Evolutionary conservation across 2,329 filamentous ascomycete species (phyloP).

Genomic region (Plenodomus tracheiphilus): DNA sequence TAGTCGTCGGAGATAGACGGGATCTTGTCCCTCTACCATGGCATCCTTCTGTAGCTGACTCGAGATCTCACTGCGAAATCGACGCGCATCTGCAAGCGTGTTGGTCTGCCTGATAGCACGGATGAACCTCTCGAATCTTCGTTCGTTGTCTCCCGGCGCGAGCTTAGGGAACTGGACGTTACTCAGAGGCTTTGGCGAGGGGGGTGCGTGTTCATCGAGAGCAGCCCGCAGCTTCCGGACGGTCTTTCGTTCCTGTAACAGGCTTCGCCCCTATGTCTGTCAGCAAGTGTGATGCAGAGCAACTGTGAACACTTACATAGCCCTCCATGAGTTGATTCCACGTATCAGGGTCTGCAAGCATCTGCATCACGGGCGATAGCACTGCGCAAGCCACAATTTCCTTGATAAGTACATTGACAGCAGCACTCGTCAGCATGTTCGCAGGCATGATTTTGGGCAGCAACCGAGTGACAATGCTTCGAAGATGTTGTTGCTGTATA

Average conservation of each 20-base stretch:
- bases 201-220: constrained; percentile 88
- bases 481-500: constrained; percentile 85
- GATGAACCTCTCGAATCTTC: constrained; percentile 93
- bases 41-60: constrained; percentile 89
- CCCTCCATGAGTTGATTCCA: constrained; percentile 98
- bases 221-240: constrained; percentile 90
- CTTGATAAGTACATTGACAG: constrained; percentile 77
- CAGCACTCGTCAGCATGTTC: constrained; percentile 74
- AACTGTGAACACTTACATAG: constrained; percentile 53
- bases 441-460: constrained; percentile 75
- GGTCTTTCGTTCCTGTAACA: constrained; percentile 93
- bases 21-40: constrained; percentile 76
- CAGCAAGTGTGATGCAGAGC: constrained; percentile 7
- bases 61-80: constrained; percentile 88
- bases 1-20: constrained; percentile 81
- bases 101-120: constrained; percentile 84
- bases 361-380: constrained; percentile 75
- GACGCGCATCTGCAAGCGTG: constrained; percentile 87
- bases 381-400: constrained; percentile 96
- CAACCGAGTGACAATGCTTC: constrained; percentile 71
- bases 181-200: constrained; percentile 68
- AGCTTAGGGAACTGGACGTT: constrained; percentile 77
- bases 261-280: constrained; percentile 65
- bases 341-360: constrained; percentile 87
- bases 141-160: constrained; percentile 80